These are phyloP conservation scores for Dovyalis caffra DNA, from an alignment of 345 rosid genomes.

Conservation along the genomic window DNA sequence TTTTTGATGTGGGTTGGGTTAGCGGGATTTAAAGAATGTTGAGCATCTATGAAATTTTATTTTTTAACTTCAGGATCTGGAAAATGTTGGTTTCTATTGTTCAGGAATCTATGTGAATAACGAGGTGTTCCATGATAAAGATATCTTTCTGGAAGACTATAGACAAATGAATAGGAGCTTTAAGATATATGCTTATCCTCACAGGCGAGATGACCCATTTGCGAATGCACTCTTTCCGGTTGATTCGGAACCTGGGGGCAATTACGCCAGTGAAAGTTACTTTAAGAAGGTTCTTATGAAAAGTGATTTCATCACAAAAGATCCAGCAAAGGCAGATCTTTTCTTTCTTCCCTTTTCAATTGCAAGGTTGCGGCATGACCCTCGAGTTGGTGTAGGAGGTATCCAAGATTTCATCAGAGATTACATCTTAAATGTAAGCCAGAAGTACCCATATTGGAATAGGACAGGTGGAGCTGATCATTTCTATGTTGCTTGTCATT, in stretches of 20 bases:
- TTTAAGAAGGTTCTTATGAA: conserved; percentile 49
- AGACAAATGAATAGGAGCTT: conserved; percentile 54
- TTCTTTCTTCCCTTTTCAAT: conserved; percentile 64
- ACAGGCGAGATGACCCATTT: conserved; percentile 42
- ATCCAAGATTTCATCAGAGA: conserved; percentile 42
- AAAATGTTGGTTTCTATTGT: conserved; percentile 35
- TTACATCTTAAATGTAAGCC: conserved; percentile 43
- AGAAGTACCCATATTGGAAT: conserved; percentile 59
- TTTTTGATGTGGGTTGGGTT: neutral
- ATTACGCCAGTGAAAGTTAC: conserved; percentile 62
- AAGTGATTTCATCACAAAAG: conserved; percentile 48
- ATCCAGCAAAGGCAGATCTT: conserved; percentile 47
- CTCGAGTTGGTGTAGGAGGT: conserved; percentile 34
- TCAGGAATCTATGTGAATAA: conserved; percentile 41
- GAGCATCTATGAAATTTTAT: neutral
- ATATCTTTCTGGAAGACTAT: conserved; percentile 49
- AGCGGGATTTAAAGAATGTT: neutral
- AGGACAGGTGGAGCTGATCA: conserved; percentile 62
- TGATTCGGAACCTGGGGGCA: conserved; percentile 45
- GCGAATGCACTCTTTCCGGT: conserved; percentile 47
- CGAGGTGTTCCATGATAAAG: conserved; percentile 47
- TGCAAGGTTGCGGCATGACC: conserved; percentile 54
- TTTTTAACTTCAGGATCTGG: conserved; percentile 18
- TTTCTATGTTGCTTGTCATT: conserved; percentile 64
- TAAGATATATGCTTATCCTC: conserved; percentile 60